A percentile compares a stretch with the other conserved stretches of the same genome.
Conservation (phyloP, 2,329 filamentous ascomycete genomes). For the Claviceps sp. region DNA sequence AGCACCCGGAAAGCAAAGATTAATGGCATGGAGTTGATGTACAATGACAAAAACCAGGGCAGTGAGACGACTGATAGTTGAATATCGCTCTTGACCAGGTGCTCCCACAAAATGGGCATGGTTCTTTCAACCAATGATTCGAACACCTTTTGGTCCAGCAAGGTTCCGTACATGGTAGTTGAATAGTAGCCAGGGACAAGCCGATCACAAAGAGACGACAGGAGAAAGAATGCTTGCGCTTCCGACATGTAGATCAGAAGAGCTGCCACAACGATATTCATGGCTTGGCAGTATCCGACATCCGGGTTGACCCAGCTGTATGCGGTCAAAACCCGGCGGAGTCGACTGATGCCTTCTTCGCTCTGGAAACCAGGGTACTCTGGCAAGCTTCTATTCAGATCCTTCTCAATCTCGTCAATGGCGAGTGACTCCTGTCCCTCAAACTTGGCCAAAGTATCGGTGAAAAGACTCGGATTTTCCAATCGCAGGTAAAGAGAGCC, state of each 20-base stretch:
- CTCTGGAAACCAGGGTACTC: slow-evolving; percentile 97
- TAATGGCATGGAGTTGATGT: slow-evolving; percentile 98
- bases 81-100: slow-evolving; percentile 91
- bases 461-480: slow-evolving; percentile 71
- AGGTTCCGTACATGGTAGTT: slow-evolving; percentile 96
- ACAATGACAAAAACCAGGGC: slow-evolving; percentile 94
- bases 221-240: slow-evolving; percentile 83
- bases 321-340: slow-evolving; percentile 83
- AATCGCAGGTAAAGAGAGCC: slow-evolving; percentile 82
- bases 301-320: slow-evolving; percentile 96
- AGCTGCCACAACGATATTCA: slow-evolving; percentile 99
- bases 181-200: slow-evolving; percentile 95
- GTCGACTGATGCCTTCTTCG: slow-evolving; percentile 80
- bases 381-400: slow-evolving; percentile 87
- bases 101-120: slow-evolving; percentile 97
- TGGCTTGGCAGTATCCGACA: slow-evolving; percentile 96
- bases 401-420: slow-evolving; percentile 98
- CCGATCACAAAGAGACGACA: slow-evolving; percentile 84
- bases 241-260: slow-evolving; percentile 98
- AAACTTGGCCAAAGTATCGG: slow-evolving; percentile 72
- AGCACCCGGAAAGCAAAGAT: slow-evolving; percentile 94
- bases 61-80: slow-evolving; percentile 94
- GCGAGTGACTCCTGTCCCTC: slow-evolving; percentile 80
- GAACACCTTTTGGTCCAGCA: slow-evolving; percentile 94
- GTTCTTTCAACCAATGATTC: slow-evolving; percentile 97